Conservation (phyloP, 495 filamentous ascomycete species). For the Neurospora sp. region DNA sequence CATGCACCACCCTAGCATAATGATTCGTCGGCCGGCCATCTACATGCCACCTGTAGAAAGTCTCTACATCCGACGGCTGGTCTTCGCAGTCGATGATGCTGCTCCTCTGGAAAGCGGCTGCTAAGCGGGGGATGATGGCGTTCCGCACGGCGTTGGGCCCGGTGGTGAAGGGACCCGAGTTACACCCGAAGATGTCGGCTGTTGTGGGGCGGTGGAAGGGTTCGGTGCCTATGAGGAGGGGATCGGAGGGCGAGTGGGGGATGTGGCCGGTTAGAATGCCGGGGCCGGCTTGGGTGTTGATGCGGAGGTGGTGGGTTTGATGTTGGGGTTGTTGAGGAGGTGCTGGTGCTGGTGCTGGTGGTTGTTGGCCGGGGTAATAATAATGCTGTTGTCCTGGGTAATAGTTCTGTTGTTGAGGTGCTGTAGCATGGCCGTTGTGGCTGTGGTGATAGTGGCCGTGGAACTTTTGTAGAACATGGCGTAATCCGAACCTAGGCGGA, state of each 20-base stretch:
- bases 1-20: slow-evolving; percentile 61
- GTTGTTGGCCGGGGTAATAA: not conserved
- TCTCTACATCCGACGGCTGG: slow-evolving; percentile 41
- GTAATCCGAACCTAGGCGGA: not conserved
- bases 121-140: slow-evolving; percentile 51
- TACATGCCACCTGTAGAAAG: slow-evolving; percentile 43
- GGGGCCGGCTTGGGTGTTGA: slow-evolving; percentile 33
- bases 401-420: not conserved
- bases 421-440: slow-evolving; percentile 1
- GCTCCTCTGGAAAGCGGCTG: slow-evolving; percentile 56
- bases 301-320: slow-evolving; percentile 8
- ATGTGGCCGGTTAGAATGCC: slow-evolving; percentile 14
- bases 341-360: not conserved
- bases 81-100: slow-evolving; percentile 39
- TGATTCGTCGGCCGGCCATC: slow-evolving; percentile 49
- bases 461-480: not conserved
- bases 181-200: slow-evolving; percentile 63
- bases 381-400: not conserved
- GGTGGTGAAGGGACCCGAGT: slow-evolving; percentile 57
- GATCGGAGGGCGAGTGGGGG: not conserved
- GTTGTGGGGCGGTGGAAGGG: slow-evolving; percentile 49
- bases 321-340: not conserved
- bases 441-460: not conserved
- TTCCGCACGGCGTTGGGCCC: slow-evolving; percentile 46
- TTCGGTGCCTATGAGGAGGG: slow-evolving; percentile 33